phyloP scores from a whole-genome alignment of 2,329 filamentous ascomycete species.

The Nannizzia gypsea region DNA sequence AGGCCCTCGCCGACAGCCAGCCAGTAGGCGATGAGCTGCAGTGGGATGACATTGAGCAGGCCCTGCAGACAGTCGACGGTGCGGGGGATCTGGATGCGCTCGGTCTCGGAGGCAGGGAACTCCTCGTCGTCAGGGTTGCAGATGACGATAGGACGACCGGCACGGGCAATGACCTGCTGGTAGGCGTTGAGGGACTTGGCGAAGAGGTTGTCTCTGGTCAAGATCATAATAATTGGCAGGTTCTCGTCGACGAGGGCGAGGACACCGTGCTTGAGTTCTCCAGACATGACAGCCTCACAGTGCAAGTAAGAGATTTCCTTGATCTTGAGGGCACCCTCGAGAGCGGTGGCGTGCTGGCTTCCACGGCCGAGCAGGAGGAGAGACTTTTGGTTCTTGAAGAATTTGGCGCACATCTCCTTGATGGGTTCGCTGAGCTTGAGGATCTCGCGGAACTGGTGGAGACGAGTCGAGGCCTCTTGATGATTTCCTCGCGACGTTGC shows the following conservation, averaged over 20 bases:
- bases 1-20: constrained; percentile 89
- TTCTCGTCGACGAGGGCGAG: constrained; percentile 95
- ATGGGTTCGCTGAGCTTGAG: constrained; percentile 84
- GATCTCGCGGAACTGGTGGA: constrained; percentile 85
- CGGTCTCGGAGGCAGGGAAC: constrained; percentile 75
- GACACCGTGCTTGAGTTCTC: constrained; percentile 98
- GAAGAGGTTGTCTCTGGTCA: constrained; percentile 92
- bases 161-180: constrained; percentile 95
- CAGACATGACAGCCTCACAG: constrained; percentile 99
- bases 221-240: constrained; percentile 98
- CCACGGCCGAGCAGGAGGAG: constrained; percentile 86
- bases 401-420: constrained; percentile 85
- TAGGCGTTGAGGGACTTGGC: constrained; percentile 99
- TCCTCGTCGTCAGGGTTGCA: constrained; percentile 86
- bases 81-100: constrained; percentile 95
- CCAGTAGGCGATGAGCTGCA: constrained; percentile 99
- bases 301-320: constrained; percentile 99
- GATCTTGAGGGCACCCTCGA: constrained; percentile 96
- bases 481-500: constrained; percentile 85
- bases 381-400: constrained; percentile 95
- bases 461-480: constrained; percentile 78
- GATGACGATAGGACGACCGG: constrained; percentile 94
- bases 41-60: constrained; percentile 90
- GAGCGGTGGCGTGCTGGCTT: constrained; percentile 89
- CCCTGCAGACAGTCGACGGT: constrained; percentile 94